A percentile compares a stretch with the other conserved stretches of the same genome.
Conservation (phyloP, 2,329 filamentous ascomycete species). For the Diplodia scrobiculata region DNA sequence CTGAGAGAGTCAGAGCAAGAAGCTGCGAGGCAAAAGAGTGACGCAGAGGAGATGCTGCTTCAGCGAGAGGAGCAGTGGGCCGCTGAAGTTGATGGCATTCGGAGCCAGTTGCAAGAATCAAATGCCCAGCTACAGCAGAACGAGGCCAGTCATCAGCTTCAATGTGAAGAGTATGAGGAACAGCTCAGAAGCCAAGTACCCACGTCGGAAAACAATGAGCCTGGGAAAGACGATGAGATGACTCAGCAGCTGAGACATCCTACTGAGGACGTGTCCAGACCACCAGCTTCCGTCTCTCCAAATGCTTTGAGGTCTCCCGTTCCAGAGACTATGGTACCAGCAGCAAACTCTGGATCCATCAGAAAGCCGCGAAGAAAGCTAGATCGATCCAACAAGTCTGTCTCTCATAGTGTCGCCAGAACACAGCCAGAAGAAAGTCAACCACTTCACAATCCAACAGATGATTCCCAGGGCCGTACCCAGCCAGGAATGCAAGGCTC, state of each 20-base stretch:
- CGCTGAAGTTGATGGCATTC: neutral
- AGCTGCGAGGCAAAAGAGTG: neutral
- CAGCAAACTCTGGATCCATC: neutral
- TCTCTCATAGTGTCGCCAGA: neutral
- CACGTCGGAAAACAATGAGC: neutral
- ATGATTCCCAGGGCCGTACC: neutral
- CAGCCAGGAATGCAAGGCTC: no score
- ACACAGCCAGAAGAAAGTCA: neutral
- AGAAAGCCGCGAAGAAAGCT: neutral
- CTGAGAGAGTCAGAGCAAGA: neutral
- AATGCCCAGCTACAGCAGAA: neutral
- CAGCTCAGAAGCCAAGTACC: neutral
- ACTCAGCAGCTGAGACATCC: neutral
- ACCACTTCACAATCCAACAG: no score
- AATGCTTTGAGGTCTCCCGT: neutral
- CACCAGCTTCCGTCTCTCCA: neutral
- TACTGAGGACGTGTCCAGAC: neutral
- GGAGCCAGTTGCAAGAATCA: neutral
- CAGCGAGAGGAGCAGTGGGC: neutral
- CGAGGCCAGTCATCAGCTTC: constrained; percentile 2
- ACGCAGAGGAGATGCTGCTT: neutral
- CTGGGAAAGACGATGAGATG: neutral
- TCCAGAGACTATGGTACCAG: neutral
- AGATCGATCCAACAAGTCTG: neutral
- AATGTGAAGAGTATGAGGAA: neutral